Evolutionary conservation across 2,329 filamentous ascomycete genomes (phyloP), one percentile per base, ranked within the genome.

Genomic region (Hypoxylon sp.): DNA sequence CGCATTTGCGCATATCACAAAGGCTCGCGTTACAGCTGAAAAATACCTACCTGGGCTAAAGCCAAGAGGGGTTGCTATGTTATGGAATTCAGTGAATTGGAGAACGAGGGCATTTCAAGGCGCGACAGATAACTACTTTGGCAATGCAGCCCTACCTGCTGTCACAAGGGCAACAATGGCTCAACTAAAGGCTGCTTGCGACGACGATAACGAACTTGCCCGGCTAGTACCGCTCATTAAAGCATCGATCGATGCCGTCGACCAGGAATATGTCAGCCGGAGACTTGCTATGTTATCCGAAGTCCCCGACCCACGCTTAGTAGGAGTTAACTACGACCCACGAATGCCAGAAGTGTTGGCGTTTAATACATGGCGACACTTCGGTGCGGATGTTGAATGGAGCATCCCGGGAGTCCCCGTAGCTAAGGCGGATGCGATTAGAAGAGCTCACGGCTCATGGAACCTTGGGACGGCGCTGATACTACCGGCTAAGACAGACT

Each of bases 341-440:
- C 75, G 80, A n/a, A 76, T 79, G 49, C 78, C 80, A 2, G 75
- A 79, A 53, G 75, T 79, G 43, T 75, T 84, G 41, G 78, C 78
- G 10, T 81, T 84, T 75, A 84, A 84, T 67, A 83, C 81, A 3
- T 84, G 82, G 82, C 75, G 80, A 6, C 77, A 79, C 61, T 80
- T 84, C 67, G 82, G 82, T 1, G 80, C 78, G 21, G 81, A 83
- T 63, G 77, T 79, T 4, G 70, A 75, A 65, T 84, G 82, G 70
- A 62, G 68, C 64, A 78, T 78, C 58, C 75, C 78, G 13, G 79
- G 80, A 28, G 73, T 79, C n/a, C 75, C 78, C n/a, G 75, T 77
- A 9, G 65, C 75, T 5, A 80, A 79, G 67, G 74, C 80, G 46
- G 80, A 82, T 70, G 72, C 74, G 5, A 76, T 79, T 14, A 71